Evolutionary conservation across 176 grass and related monocot species (phyloP).

Genomic region (Ensete ventricosum): DNA sequence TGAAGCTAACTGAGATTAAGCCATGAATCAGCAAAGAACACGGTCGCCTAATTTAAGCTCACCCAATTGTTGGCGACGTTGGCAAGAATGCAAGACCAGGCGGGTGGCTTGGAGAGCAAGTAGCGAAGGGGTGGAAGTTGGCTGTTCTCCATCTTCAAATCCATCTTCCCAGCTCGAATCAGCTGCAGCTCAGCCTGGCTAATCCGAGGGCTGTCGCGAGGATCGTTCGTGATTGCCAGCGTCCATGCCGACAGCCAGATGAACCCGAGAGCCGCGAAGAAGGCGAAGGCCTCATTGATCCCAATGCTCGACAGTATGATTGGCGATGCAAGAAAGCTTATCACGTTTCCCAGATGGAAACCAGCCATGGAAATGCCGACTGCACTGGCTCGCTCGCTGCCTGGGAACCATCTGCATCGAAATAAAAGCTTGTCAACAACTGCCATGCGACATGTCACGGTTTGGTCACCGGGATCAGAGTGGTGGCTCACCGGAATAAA

Average conservation of each 20-base stretch:
- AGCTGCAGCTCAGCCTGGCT: slow-evolving; percentile 69
- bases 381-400: slow-evolving; percentile 75
- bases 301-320: slow-evolving; percentile 78
- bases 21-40: not conserved
- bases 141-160: slow-evolving; percentile 34
- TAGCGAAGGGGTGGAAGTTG: slow-evolving; percentile 51
- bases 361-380: slow-evolving; percentile 89
- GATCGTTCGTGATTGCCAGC: slow-evolving; percentile 67
- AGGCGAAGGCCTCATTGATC: slow-evolving; percentile 54
- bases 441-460: not conserved
- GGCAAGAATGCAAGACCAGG: slow-evolving; percentile 71
- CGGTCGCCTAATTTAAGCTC: slow-evolving; percentile 18
- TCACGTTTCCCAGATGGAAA: slow-evolving; percentile 96
- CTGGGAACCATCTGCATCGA: slow-evolving; percentile 86
- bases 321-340: slow-evolving; percentile 74
- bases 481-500: slow-evolving; percentile 52
- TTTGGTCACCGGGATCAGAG: not conserved
- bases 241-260: slow-evolving; percentile 62
- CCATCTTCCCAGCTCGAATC: slow-evolving; percentile 66
- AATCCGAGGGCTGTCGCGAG: slow-evolving; percentile 54
- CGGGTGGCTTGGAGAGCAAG: slow-evolving; percentile 57
- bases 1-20: not conserved
- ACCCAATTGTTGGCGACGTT: slow-evolving; percentile 99
- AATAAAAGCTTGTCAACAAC: not conserved
- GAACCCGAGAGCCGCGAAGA: slow-evolving; percentile 69